Evolutionary conservation across 2,329 filamentous ascomycete genomes (phyloP), one percentile per base, ranked within the genome.

Genomic region (Chaetoscypha palmicola): DNA sequence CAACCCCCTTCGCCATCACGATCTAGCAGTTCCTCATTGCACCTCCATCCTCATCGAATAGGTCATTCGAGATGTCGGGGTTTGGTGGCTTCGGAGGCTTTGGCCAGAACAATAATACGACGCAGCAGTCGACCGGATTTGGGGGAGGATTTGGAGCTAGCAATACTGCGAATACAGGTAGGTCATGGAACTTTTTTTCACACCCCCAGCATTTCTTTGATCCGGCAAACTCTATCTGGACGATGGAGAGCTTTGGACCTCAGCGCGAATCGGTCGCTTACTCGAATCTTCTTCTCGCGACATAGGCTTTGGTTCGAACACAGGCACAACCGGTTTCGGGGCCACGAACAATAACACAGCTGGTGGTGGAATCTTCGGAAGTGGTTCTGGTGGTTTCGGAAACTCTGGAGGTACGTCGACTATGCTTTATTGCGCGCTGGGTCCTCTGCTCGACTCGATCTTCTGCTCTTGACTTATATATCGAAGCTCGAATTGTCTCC

Each of bases 1-100:
- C 46, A 42, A 43, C 34, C 12, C 45, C 19, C 35, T 49, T 43
- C 24, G 41, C 33, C 45, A 38, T 36, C 42, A 43, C 46, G 12
- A 45, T 46, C 44, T 20, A 45, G 24, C 39, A 28, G n/a, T 37
- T 35, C 42, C 33, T 36, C 19, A 21, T 12, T 41, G 17, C 23
- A 23, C 14, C 37, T 38, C 35, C 41, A 26, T 39, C 40, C 37
- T 17, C 41, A 34, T 28, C 35, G 36, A 30, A 49, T 41, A 47
- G 28, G 40, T 16, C 20, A 41, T 39, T 51, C 48, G 54, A 41
- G 21, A 63, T 62, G 60, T 61, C 59, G n/a, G 72, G 72, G 58
- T 70, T 71, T 60, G 66, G 68, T 57, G 73, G 76, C 68, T 82
- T 82, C 57, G 73, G 76, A 10, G 39, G 30, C 68, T 82, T 83